phyloP scores from a whole-genome alignment of 345 rosid species.

The Syzygium aromaticum region DNA sequence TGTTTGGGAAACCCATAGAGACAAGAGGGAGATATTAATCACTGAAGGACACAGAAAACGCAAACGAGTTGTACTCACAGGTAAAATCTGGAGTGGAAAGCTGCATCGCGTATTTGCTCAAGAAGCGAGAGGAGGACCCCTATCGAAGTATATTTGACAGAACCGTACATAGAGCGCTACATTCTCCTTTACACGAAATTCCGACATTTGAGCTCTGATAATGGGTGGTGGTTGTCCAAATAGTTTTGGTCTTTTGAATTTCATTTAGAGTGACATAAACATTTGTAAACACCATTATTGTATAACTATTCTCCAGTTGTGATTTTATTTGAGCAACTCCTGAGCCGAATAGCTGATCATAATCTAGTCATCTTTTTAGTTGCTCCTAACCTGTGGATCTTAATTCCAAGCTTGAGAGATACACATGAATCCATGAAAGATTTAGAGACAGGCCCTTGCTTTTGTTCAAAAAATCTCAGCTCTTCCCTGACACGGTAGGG shows the following conservation, averaged over 20 bases:
- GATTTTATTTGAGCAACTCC: not conserved
- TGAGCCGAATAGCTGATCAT: not conserved
- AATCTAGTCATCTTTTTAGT: not conserved
- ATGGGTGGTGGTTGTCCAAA: not conserved
- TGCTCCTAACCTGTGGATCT: not conserved
- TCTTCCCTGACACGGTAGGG: no score
- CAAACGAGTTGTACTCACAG: slow-evolving; percentile 49
- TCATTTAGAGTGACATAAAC: not conserved
- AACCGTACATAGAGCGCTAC: slow-evolving; percentile 20
- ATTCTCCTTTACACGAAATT: slow-evolving; percentile 31
- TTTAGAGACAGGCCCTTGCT: not conserved
- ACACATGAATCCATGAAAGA: not conserved
- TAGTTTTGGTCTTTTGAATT: not conserved
- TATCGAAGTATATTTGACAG: slow-evolving; percentile 58
- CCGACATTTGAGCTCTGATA: slow-evolving; percentile 55
- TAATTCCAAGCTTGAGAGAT: not conserved
- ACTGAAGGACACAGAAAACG: slow-evolving; percentile 40
- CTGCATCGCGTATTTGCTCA: slow-evolving; percentile 50
- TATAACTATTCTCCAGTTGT: not conserved
- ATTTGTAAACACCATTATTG: not conserved
- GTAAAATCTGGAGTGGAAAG: slow-evolving; percentile 50
- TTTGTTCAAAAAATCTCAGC: no score
- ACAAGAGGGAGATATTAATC: slow-evolving; percentile 46
- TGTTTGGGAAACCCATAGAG: slow-evolving; percentile 68
- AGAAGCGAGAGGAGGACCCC: slow-evolving; percentile 75